These are phyloP conservation scores for Ustilago bromivora DNA, from an alignment of 1,284 basidiomycete genomes.

Conservation along the genomic window DNA sequence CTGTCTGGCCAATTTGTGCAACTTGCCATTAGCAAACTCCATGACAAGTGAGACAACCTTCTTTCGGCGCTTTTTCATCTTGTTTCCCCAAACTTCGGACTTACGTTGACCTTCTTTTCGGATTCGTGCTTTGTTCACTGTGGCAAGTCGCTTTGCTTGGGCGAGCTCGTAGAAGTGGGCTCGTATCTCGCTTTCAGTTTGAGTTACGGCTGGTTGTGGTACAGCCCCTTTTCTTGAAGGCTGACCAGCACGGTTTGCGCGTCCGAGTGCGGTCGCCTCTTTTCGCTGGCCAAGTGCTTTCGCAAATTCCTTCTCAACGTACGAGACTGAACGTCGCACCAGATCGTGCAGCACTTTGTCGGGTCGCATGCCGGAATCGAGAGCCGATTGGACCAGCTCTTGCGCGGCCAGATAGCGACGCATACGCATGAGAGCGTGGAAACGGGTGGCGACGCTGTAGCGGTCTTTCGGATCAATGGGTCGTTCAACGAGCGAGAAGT, in stretches of 20 bases:
- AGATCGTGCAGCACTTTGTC: constrained; percentile 38
- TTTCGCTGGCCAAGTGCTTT: neutral
- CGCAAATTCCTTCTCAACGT: constrained; percentile 23
- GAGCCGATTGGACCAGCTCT: constrained; percentile 30
- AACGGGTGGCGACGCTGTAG: constrained; percentile 40
- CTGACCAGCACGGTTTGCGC: neutral
- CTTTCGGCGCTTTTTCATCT: constrained; percentile 31
- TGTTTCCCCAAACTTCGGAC: neutral
- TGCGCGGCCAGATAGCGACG: constrained; percentile 39
- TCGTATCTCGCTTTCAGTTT: neutral
- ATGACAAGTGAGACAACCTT: constrained; percentile 30
- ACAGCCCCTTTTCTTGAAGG: neutral
- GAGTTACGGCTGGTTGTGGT: neutral
- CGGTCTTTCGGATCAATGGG: constrained; percentile 16
- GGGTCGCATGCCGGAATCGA: constrained; percentile 24
- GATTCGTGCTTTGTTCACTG: constrained; percentile 13
- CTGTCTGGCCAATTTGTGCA: constrained; percentile 17
- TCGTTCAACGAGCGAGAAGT: constrained; percentile 25
- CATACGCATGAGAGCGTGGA: constrained; percentile 31
- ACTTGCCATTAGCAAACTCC: constrained; percentile 36
- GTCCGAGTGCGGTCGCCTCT: neutral
- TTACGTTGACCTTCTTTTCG: neutral
- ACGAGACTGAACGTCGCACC: constrained; percentile 20
- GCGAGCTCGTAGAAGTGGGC: constrained; percentile 23
- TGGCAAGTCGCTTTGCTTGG: constrained; percentile 10